These are phyloP conservation scores for Galerina marginata DNA, from an alignment of 768 basidiomycete species.

Conservation along the genomic window DNA sequence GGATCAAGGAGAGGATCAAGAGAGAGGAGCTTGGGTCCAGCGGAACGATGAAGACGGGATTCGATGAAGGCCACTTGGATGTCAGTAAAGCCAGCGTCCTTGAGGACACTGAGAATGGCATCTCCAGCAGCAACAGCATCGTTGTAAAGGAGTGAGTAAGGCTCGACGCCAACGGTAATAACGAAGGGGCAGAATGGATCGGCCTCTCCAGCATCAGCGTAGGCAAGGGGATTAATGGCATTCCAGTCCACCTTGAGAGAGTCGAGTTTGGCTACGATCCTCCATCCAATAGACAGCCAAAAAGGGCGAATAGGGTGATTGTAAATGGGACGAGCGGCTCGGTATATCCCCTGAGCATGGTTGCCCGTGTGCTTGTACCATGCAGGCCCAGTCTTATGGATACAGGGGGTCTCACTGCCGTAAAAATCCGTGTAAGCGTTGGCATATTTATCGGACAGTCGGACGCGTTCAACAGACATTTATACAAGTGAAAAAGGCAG, in stretches of 20 bases:
- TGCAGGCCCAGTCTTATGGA: constrained; percentile 32
- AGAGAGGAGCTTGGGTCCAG: constrained; percentile 33
- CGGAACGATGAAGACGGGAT: constrained; percentile 16
- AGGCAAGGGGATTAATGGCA: constrained; percentile 36
- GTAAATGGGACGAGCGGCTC: constrained; percentile 33
- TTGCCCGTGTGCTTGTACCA: constrained; percentile 27
- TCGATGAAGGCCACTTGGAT: constrained; percentile 40
- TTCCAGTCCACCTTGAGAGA: constrained; percentile 32
- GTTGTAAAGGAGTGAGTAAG: constrained; percentile 30
- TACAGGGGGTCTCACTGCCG: constrained; percentile 27
- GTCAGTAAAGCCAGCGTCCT: constrained; percentile 30
- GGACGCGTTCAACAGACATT: neutral
- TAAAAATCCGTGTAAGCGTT: constrained; percentile 32
- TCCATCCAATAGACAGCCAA: constrained; percentile 30
- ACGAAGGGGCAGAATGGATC: constrained; percentile 22
- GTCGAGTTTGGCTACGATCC: constrained; percentile 31
- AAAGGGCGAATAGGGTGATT: constrained; percentile 27
- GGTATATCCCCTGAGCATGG: constrained; percentile 23
- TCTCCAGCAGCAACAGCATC: constrained; percentile 31
- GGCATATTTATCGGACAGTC: constrained; percentile 8
- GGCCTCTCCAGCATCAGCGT: constrained; percentile 31
- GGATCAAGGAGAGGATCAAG: constrained; percentile 28
- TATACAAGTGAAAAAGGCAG: too few relatives aligned
- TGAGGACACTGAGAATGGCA: constrained; percentile 31
- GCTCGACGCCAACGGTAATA: constrained; percentile 38